Percentiles rank a stretch among this genome's conserved stretches.
Conservation (phyloP, 192 early-diverging fungal genomes). For the Coemansia reversa region DNA sequence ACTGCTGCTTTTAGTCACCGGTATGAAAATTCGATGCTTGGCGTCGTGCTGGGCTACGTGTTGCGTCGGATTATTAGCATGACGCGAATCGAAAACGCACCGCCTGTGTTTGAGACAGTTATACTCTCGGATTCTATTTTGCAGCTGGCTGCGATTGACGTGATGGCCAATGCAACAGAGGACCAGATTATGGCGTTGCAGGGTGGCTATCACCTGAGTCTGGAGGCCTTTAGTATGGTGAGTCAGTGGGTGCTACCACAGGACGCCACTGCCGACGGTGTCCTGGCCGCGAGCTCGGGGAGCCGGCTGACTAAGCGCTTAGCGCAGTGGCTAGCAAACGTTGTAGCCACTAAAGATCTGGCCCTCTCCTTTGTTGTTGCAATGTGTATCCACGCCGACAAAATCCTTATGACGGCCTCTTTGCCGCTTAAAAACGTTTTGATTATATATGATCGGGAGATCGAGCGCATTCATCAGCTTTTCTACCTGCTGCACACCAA, state of each 20-base stretch:
- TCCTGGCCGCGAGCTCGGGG: constrained; percentile 17
- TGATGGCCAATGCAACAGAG: constrained; percentile 44
- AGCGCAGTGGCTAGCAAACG: constrained; percentile 38
- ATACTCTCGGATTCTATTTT: constrained; percentile 34
- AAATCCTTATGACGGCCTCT: constrained; percentile 22
- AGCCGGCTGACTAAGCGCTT: constrained; percentile 34
- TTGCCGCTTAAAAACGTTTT: constrained; percentile 39
- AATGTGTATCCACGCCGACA: constrained; percentile 43
- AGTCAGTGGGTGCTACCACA: constrained; percentile 38
- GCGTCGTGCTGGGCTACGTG: constrained; percentile 34
- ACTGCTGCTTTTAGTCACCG: constrained; percentile 39
- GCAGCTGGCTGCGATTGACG: constrained; percentile 32
- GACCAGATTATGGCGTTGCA: constrained; percentile 46
- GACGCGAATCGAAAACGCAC: constrained; percentile 21
- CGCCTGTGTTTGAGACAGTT: constrained; percentile 35
- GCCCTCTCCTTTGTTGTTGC: constrained; percentile 33
- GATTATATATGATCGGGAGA: constrained; percentile 47
- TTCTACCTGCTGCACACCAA: constrained; percentile 42
- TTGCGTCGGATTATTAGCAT: constrained; percentile 34
- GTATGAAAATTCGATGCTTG: constrained; percentile 34
- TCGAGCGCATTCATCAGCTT: constrained; percentile 51
- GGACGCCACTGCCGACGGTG: constrained; percentile 26
- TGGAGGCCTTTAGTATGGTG: constrained; percentile 50
- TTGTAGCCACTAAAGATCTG: constrained; percentile 19
- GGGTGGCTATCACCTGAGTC: constrained; percentile 38